A percentile compares a stretch with the other conserved stretches of the same genome.
Conservation (phyloP, 257 asterid genomes). For the Nicotiana tabacum region DNA sequence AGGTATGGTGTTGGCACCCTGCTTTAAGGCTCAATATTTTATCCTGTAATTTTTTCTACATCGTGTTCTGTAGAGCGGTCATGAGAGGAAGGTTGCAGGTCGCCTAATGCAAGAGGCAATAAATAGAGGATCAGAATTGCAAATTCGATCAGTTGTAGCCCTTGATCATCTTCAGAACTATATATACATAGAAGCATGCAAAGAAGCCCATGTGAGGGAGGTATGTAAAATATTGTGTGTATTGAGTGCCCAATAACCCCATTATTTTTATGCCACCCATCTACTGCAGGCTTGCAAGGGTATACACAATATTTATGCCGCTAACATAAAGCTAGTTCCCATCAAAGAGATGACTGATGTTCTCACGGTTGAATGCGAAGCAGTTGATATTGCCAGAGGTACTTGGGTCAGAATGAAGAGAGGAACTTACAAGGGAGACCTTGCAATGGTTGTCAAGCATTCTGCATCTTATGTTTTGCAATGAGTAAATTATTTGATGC, state of each 20-base stretch:
- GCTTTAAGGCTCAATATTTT: neutral
- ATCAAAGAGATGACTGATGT: constrained; percentile 96
- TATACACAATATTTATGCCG: constrained; percentile 63
- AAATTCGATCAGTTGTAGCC: too few species aligned
- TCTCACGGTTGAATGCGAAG: constrained; percentile 80
- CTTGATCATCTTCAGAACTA: neutral
- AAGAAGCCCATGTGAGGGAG: constrained; percentile 14
- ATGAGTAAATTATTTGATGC: neutral
- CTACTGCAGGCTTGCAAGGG: constrained; percentile 68
- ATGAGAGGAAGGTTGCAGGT: constrained; percentile 7
- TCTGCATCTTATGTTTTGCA: neutral
- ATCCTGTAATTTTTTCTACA: neutral
- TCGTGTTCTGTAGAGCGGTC: neutral
- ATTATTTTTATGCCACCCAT: neutral
- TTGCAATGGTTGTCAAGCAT: constrained; percentile 51
- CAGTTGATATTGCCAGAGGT: constrained; percentile 68
- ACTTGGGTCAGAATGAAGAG: constrained; percentile 92
- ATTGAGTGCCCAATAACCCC: neutral
- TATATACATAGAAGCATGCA: constrained; percentile 12
- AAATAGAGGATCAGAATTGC: neutral
- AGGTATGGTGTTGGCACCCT: neutral
- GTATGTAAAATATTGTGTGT: neutral
- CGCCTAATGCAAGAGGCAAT: constrained; percentile 8
- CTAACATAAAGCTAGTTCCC: constrained; percentile 73
- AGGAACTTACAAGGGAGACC: constrained; percentile 85